These are phyloP conservation scores for Colletotrichum musae DNA, from an alignment of 2,329 filamentous ascomycete genomes.

Conservation along the genomic window DNA sequence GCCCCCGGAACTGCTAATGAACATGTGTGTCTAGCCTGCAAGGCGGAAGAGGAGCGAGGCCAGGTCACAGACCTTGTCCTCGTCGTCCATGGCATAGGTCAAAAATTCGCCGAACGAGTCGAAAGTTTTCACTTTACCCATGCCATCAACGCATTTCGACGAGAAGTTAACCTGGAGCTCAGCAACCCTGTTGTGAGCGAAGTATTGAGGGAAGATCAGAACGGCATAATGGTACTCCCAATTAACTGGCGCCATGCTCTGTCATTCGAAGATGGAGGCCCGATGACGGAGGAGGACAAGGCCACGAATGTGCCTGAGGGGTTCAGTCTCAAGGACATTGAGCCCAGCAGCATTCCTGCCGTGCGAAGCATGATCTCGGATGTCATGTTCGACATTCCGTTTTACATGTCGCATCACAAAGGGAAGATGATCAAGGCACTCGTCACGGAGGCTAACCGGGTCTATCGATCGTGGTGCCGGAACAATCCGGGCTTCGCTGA, in stretches of 20 bases:
- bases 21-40: slow-evolving; percentile 69
- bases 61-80: slow-evolving; percentile 90
- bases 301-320: slow-evolving; percentile 71
- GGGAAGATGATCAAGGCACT: slow-evolving; percentile 94
- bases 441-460: slow-evolving; percentile 90
- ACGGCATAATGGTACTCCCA: slow-evolving; percentile 93
- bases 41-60: slow-evolving; percentile 73
- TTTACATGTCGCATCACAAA: slow-evolving; percentile 97
- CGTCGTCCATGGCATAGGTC: slow-evolving; percentile 95
- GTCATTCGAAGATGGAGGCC: slow-evolving; percentile 86
- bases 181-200: slow-evolving; percentile 80
- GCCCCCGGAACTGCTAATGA: slow-evolving; percentile 38
- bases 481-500: slow-evolving; percentile 92
- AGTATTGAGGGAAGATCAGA: slow-evolving; percentile 82
- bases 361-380: slow-evolving; percentile 96
- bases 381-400: slow-evolving; percentile 98
- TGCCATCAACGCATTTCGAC: slow-evolving; percentile 90
- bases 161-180: slow-evolving; percentile 88
- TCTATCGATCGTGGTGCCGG: slow-evolving; percentile 94
- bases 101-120: slow-evolving; percentile 94
- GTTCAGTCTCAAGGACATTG: slow-evolving; percentile 85
- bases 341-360: slow-evolving; percentile 89
- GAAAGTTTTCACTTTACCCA: slow-evolving; percentile 99
- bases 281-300: slow-evolving; percentile 68
- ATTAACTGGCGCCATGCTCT: slow-evolving; percentile 94